phyloP scores from a whole-genome alignment of 352 stramenopile species.

The Pythium grandisporangium region DNA sequence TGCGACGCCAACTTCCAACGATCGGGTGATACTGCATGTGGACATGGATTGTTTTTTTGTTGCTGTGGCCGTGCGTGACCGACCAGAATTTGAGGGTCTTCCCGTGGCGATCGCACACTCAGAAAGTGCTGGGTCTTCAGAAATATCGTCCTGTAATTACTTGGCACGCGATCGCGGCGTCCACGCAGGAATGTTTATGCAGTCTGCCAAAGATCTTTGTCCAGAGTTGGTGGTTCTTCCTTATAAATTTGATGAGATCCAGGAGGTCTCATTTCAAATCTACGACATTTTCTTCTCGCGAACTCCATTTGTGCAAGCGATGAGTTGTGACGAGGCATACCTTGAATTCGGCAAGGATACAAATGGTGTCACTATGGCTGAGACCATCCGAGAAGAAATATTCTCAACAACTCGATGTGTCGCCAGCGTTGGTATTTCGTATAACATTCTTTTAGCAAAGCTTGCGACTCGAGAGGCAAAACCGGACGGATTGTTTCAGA shows the following conservation, averaged over 20 bases:
- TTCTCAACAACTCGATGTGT: slow-evolving; percentile 79
- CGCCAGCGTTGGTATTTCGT: slow-evolving; percentile 89
- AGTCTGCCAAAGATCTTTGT: slow-evolving; percentile 85
- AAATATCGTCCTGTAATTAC: slow-evolving; percentile 96
- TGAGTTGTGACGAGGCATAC: slow-evolving; percentile 95
- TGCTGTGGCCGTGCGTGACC: slow-evolving; percentile 80
- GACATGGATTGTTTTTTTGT: slow-evolving; percentile 99
- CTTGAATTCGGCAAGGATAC: slow-evolving; percentile 74
- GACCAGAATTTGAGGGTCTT: slow-evolving; percentile 52
- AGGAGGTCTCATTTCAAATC: slow-evolving; percentile 89
- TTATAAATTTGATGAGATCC: slow-evolving; percentile 90
- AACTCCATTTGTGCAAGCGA: slow-evolving; percentile 87
- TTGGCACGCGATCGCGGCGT: slow-evolving; percentile 87
- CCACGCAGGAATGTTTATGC: slow-evolving; percentile 93
- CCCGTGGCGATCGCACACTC: slow-evolving; percentile 91
- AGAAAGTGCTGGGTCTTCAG: slow-evolving; percentile 58
- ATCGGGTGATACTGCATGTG: slow-evolving; percentile 91
- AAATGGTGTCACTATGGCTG: slow-evolving; percentile 60
- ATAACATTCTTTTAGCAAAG: slow-evolving; percentile 93
- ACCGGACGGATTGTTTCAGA: slow-evolving; percentile 78
- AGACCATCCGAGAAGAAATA: slow-evolving; percentile 58
- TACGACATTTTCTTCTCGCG: slow-evolving; percentile 88
- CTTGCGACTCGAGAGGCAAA: slow-evolving; percentile 92
- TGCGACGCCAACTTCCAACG: slow-evolving; percentile 17
- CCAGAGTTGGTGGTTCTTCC: slow-evolving; percentile 89